These are phyloP conservation scores for Chaetothyriales sp. DNA, from an alignment of 2,329 filamentous ascomycete genomes.

Conservation along the genomic window DNA sequence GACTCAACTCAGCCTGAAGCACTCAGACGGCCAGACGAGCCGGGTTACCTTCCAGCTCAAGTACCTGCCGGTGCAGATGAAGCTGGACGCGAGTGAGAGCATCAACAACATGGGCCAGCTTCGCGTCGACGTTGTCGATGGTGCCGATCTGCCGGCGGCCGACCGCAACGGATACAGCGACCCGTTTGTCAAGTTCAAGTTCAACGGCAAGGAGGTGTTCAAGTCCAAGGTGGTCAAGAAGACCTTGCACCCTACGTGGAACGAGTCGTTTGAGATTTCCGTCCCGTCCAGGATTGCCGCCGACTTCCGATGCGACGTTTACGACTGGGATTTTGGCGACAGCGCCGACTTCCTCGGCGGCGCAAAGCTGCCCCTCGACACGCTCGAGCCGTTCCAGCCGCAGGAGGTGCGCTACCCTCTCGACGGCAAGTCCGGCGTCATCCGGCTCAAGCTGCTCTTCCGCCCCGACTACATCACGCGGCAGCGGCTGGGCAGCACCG, in stretches of 20 bases:
- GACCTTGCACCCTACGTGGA: slow-evolving; percentile 88
- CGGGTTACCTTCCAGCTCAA: slow-evolving; percentile 85
- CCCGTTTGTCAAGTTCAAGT: slow-evolving; percentile 86
- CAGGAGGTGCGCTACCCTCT: slow-evolving; percentile 62
- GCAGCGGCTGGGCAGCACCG: slow-evolving; percentile 69
- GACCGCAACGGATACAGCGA: slow-evolving; percentile 96
- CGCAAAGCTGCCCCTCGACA: slow-evolving; percentile 59
- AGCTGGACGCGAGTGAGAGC: slow-evolving; percentile 82
- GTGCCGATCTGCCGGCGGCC: slow-evolving; percentile 72
- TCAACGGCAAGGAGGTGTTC: slow-evolving; percentile 79
- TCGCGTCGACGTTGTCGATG: slow-evolving; percentile 84
- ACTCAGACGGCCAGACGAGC: slow-evolving; percentile 60
- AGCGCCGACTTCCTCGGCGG: slow-evolving; percentile 82
- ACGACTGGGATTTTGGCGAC: slow-evolving; percentile 94
- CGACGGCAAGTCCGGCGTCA: slow-evolving; percentile 64
- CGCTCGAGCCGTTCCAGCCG: slow-evolving; percentile 71
- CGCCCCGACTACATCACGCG: slow-evolving; percentile 82
- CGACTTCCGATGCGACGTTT: slow-evolving; percentile 70
- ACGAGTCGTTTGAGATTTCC: slow-evolving; percentile 80
- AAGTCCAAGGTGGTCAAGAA: slow-evolving; percentile 97
- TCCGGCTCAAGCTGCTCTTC: slow-evolving; percentile 79
- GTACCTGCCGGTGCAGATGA: slow-evolving; percentile 89
- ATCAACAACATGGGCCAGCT: slow-evolving; percentile 98
- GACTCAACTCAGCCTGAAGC: slow-evolving; percentile 65
- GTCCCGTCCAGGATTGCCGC: slow-evolving; percentile 74